Base-by-base conservation (phyloP, 2,329 filamentous ascomycete species). In the Cryphonectria naterciae region DNA sequence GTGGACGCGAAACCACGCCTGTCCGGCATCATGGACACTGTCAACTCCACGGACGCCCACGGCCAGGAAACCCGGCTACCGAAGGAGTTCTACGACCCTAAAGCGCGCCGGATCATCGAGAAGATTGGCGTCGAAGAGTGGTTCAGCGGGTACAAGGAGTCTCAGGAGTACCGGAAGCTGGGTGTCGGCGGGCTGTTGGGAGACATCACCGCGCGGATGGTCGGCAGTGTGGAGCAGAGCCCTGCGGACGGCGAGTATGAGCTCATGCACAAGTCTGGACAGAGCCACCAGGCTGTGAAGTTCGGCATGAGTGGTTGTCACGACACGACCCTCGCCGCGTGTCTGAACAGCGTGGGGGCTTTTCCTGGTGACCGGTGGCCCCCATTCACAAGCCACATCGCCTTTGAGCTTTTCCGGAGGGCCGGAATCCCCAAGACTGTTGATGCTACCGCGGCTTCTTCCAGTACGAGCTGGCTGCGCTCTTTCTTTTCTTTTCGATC, bases 21-120 rank as follows among this genome's bases (percentile, higher is more conserved):
- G 17, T 94, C 91, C 7, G 96, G 96, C 68, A 92, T 99, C 76
- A 94, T 97, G 92, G 96, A 99, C 81, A 96, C 93, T 0, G 88
- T 98, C 77, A 98, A 98, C 78, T 89, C 93, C 8, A 97, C 94
- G 0, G 85, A 92, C 17, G 95, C 95, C 2, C 96, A 98, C 79
- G 93, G 93, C 0, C 88, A 92, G 0, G 87, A 88, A 15, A 98
- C 95, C 0, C 89, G 87, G 62, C 86, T 98, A 2, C 96, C 96
- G 0, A 84, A 86, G 13, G 92, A 94, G 73, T 98, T 99, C 80
- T 98, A 98, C 81, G 94, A 98, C 77, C 79, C 86, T 25, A 91
- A 91, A 77, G 89, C 87, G 4, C 86, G 89, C 65, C 85, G 85
- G 4, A 92, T 94, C 72, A 88, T 96, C 70, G 84, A 91, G 70